Evolutionary conservation across 441 rosid species (phyloP), one percentile per base, ranked within the genome.

Genomic region (Pelargonium citronellum): DNA sequence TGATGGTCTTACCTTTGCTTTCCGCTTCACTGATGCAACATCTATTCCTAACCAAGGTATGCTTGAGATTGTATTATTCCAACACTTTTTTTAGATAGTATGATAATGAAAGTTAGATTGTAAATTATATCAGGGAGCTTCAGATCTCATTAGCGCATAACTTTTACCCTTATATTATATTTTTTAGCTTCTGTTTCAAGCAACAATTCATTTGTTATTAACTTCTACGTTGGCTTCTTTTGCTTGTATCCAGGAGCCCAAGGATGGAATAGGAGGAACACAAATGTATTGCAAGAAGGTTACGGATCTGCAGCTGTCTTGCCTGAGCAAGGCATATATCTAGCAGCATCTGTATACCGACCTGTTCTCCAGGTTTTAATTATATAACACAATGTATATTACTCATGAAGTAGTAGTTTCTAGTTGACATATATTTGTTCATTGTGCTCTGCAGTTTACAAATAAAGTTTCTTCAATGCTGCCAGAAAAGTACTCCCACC

Each of bases 291-390:
- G 67, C 95, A 92, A 80, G 97, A 95, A 89, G 97, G 97, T 76
- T 95, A 92, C 79, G 99, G 99, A 19, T 89, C 98, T 82, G 91
- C 97, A 41, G 80, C 99, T 74, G 86, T 95, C 80, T 86, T 92
- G 81, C 98, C 98, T 75, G 98, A 95, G 83, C 98, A 87, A 84
- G 99, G 99, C 79, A 89, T 95, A 79, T 95, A 92, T 83, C 87
- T 95, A 64, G 97, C 93, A 20, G 99, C 99, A 70, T 89, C 98
- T 69, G 72, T 90, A 67, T 92, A 95, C 79, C 88, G 99, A 66
- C 98, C 98, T 69, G 93, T 95, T 69, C 88, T 90, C 74, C 87
- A 90, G 99, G 99, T 95, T 79, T 80, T 81, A 74, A 22, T 72
- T 20, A 13, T 15, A 44, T 27, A 62, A 68, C 70, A 66, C 46